Percentiles rank a stretch among this genome's conserved stretches.
phyloP scores from a whole-genome alignment of 768 basidiomycete species.

The Cystobasidium tubakii region DNA sequence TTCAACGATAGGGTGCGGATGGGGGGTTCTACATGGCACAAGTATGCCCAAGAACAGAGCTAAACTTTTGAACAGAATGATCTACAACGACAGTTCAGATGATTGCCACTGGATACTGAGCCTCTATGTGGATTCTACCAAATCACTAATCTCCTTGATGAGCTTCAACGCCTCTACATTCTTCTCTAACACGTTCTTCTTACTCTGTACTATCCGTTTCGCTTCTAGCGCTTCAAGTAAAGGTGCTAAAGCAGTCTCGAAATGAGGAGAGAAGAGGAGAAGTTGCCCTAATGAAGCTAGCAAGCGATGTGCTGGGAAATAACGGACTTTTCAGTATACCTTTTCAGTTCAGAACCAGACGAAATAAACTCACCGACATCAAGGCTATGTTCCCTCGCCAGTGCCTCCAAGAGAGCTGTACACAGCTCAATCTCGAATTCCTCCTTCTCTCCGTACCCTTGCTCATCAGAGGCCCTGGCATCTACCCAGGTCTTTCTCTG shows the following conservation, averaged over 20 bases:
- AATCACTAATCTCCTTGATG: neutral
- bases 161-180: slow-evolving; percentile 51
- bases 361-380: slow-evolving; percentile 64
- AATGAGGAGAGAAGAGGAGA: slow-evolving; percentile 67
- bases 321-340: neutral
- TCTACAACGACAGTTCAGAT: too few species aligned
- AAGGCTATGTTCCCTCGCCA: slow-evolving; percentile 67
- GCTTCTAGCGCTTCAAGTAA: slow-evolving; percentile 69
- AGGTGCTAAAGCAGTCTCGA: slow-evolving; percentile 54
- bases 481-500: slow-evolving; percentile 43
- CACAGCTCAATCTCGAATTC: slow-evolving; percentile 83
- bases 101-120: neutral
- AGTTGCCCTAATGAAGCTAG: slow-evolving; percentile 71
- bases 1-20: too few species aligned
- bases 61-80: too few species aligned
- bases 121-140: slow-evolving; percentile 18
- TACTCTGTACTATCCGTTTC: slow-evolving; percentile 57
- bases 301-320: slow-evolving; percentile 66
- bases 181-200: slow-evolving; percentile 52
- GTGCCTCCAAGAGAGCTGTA: slow-evolving; percentile 73
- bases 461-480: slow-evolving; percentile 47
- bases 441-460: slow-evolving; percentile 56
- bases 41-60: too few species aligned
- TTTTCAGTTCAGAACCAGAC: neutral
- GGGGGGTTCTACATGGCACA: too few species aligned